Evolutionary conservation across 306 rosid species (phyloP), one percentile per base, ranked within the genome.

Genomic region (Erythrophleum fordii): DNA sequence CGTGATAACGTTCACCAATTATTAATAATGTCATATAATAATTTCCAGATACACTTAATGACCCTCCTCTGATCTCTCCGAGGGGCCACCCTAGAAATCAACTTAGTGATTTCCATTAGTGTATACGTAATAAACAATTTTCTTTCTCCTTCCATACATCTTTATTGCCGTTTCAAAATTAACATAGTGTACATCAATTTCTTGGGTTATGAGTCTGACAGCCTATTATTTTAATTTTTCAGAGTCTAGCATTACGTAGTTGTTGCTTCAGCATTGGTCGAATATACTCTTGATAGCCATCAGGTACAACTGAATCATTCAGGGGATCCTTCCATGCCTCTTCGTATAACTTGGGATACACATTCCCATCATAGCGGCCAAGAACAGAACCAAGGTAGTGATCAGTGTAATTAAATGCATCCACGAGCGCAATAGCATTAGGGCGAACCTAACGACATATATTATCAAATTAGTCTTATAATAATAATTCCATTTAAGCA

Each of bases 291-390:
- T 83, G 87, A 75, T 82, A 93, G 66, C 99, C 99, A 85, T 90
- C 98, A 5, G 99, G 98, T 45, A 93, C 90, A 14, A 94, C 88
- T 4, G 93, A 82, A 61, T 93, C 99, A 69, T 95, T 95, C 69
- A 95, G 82, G 75, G 99, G 98, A 81, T 95, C 99, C 84, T 95
- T 91, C 99, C 98, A 93, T 8, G 99, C 99, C 90, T 88, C 98
- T 82, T 89, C 88, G 46, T 95, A 93, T 73, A 95, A 90, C 28
- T 88, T 91, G n/a, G 97, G 97, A 83, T 95, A 95, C 83, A 95
- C 99, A 76, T 95, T 82, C 39, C 99, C 99, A 11, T 95, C 97
- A 11, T 86, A 87, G 45, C 98, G 91, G 20, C 99, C 99, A 69
- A 93, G 99, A 72, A 93, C 81, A 0, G 99, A 95, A 75, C 98